A percentile compares a stretch with the other conserved stretches of the same genome.
Evolutionary conservation across 2,329 filamentous ascomycete species (phyloP).

Genomic region (Sordariomycetes sp.): DNA sequence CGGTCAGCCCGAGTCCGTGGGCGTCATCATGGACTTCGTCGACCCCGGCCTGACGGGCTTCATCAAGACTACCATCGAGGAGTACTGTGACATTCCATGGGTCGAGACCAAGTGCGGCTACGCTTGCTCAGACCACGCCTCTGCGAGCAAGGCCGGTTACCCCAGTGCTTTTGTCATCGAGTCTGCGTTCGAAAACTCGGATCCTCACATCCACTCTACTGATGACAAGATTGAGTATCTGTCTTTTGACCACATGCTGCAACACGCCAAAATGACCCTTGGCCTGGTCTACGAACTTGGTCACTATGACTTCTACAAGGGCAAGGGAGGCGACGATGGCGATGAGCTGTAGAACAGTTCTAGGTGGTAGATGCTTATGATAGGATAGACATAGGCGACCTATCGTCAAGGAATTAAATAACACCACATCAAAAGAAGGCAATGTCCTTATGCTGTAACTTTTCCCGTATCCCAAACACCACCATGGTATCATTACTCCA

Average conservation of each 20-base stretch:
- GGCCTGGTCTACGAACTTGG: conserved; percentile 78
- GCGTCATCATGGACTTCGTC: conserved; percentile 88
- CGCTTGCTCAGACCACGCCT: conserved; percentile 69
- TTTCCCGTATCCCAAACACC: too few relatives aligned
- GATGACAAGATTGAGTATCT: conserved; percentile 64
- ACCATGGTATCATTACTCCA: conserved; percentile 1
- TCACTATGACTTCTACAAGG: conserved; percentile 57
- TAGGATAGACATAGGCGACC: neutral
- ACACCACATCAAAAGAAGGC: neutral
- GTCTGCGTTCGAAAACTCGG: conserved; percentile 56
- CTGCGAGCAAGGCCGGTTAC: conserved; percentile 64
- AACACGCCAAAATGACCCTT: conserved; percentile 79
- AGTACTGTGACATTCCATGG: conserved; percentile 59
- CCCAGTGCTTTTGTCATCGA: conserved; percentile 71
- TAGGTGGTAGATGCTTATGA: neutral
- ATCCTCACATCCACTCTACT: conserved; percentile 61
- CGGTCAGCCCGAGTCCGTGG: conserved; percentile 75
- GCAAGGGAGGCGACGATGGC: conserved; percentile 16
- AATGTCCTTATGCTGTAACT: too few relatives aligned
- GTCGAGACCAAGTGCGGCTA: conserved; percentile 85
- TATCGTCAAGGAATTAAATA: too few relatives aligned
- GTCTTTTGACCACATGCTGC: conserved; percentile 83
- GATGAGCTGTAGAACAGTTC: conserved; percentile 22
- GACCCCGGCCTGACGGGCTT: conserved; percentile 75
- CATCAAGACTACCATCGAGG: conserved; percentile 79